Base-by-base conservation (phyloP, 345 rosid species). In the Gossypium anomalum region DNA sequence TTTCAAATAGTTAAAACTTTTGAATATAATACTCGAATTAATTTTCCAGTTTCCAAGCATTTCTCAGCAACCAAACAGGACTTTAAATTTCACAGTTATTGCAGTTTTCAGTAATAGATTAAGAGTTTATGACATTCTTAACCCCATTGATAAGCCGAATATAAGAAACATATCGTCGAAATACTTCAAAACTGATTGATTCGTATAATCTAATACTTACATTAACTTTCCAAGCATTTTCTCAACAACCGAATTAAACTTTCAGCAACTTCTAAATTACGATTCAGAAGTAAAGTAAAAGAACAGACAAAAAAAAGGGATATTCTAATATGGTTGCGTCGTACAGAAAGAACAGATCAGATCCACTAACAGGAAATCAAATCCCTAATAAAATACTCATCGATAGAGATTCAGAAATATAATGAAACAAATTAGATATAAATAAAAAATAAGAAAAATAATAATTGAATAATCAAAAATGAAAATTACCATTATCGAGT, bases 331-430 rank as follows among this genome's bases (percentile, higher is more conserved):
- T 25, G 72, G 6, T 34, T 49, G n/a, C 25, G 8, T 68, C 20
- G 20, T 17, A 27, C 23, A 27, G 41, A 70, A 2, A n/a, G 59
- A 70, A 70, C 25, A 29, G 16, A 69, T 69, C 47, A 51, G 45
- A 27, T 25, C 17, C 9, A 69, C 17, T 10, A 51, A 27, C 43
- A 10, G 17, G 6, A 29, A 17, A 16, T 51, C 25, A 69, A 69
- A 69, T 51, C 73, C 60, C 73, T 69, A 69, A 51, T 49, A 14
- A n/a, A 49, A 51, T 51, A 69, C 7, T 51, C 43, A 17, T 27
- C 47, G 6, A 27, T 4, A 16, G 29, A 69, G 7, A 16, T 17
- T 51, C n/a, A 51, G 9, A 69, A 69, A 44, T 2, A 16, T 27
- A 19, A 57, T 9, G 12, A 57, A 19, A 43, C 27, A 27, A 65